These are phyloP conservation scores for Cryptococcus sp. DNA, from an alignment of 1,284 basidiomycete genomes.

Conservation along the genomic window DNA sequence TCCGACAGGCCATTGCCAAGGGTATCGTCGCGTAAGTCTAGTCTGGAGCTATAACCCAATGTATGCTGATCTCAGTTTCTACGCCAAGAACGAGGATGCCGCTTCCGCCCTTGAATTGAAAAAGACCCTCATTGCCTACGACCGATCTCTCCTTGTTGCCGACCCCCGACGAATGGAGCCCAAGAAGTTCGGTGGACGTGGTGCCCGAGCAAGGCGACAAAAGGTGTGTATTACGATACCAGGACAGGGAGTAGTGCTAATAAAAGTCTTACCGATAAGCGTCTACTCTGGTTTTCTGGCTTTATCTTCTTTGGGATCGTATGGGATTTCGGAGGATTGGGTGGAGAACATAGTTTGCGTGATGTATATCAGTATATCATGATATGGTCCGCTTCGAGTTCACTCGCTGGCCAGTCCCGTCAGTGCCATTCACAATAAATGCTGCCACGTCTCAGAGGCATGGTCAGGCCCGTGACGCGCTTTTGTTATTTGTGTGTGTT, in stretches of 20 bases:
- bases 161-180: constrained; percentile 99
- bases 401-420: no score
- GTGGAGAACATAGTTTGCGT: constrained; percentile 6
- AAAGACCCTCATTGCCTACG: constrained; percentile 93
- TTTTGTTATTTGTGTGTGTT: not conserved
- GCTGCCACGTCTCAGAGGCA: not conserved
- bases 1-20: constrained; percentile 98
- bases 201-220: constrained; percentile 93
- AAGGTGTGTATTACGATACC: constrained; percentile 52
- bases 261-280: constrained; percentile 77
- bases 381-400: no score
- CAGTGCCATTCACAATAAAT: no score
- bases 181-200: constrained; percentile 96
- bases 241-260: not conserved
- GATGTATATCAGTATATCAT: constrained; percentile 36
- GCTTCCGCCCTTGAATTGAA: constrained; percentile 94
- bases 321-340: not conserved
- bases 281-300: constrained; percentile 3
- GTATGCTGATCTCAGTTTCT: constrained; percentile 56
- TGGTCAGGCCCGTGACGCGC: not conserved
- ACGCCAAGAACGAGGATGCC: constrained; percentile 98
- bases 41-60: not conserved
- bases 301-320: not conserved
- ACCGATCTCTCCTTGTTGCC: constrained; percentile 91
- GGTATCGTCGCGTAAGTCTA: constrained; percentile 77